These are phyloP conservation scores for Globisporangium solare DNA, from an alignment of 352 stramenopile genomes.

Conservation along the genomic window DNA sequence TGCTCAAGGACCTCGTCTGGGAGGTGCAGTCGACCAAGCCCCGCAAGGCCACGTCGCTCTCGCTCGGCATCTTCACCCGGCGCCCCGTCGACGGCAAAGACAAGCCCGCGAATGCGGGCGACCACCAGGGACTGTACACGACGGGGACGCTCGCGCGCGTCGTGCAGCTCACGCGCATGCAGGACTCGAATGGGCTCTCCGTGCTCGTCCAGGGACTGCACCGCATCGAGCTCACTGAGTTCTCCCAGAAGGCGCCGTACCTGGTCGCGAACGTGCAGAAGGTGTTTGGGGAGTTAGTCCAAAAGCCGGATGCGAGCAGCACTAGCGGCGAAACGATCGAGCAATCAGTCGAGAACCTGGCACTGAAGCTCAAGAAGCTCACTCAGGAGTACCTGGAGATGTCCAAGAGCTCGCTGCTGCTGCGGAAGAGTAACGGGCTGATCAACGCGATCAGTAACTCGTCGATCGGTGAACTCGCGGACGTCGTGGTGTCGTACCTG, in stretches of 20 bases:
- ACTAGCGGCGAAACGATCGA: slow-evolving; percentile 11
- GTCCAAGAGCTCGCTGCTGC: slow-evolving; percentile 49
- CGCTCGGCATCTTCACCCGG: slow-evolving; percentile 64
- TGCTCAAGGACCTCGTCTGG: slow-evolving; percentile 78
- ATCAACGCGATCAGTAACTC: slow-evolving; percentile 62
- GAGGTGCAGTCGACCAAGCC: slow-evolving; percentile 54
- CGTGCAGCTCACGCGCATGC: slow-evolving; percentile 68
- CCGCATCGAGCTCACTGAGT: slow-evolving; percentile 41
- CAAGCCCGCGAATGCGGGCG: slow-evolving; percentile 7
- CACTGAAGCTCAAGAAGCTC: slow-evolving; percentile 52
- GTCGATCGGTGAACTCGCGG: slow-evolving; percentile 54
- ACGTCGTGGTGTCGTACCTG: slow-evolving; percentile 69
- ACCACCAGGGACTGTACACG: slow-evolving; percentile 38
- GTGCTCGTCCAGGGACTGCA: slow-evolving; percentile 66
- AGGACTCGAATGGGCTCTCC: slow-evolving; percentile 46
- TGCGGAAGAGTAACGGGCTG: slow-evolving; percentile 50
- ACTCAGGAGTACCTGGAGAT: slow-evolving; percentile 65
- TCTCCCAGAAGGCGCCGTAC: slow-evolving; percentile 53
- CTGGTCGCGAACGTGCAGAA: slow-evolving; percentile 46
- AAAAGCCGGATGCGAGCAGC: slow-evolving; percentile 16
- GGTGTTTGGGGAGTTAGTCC: slow-evolving; percentile 11
- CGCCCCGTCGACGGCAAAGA: slow-evolving; percentile 16
- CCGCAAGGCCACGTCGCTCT: slow-evolving; percentile 36
- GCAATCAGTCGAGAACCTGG: slow-evolving; percentile 29
- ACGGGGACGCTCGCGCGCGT: slow-evolving; percentile 66